Evolutionary conservation across 805 yeast genomes (phyloP), one percentile per base, ranked within the genome.

Genomic region (Spathaspora passalidarum): DNA sequence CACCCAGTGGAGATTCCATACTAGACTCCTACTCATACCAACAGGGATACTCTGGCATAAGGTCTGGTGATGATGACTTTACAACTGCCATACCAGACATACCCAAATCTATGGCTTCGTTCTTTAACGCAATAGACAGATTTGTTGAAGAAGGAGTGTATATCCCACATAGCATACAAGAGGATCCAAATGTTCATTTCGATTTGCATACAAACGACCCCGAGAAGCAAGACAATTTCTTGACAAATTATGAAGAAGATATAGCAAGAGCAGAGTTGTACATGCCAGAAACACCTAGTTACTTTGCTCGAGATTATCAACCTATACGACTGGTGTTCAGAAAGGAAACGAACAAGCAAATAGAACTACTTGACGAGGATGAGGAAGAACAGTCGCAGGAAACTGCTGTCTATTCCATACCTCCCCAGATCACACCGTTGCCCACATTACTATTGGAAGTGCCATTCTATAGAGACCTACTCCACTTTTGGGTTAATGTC

Each of bases 401-500:
- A 38, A 21, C 2, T 29, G 49, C 16, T 50, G 42, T n/a, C n/a
- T 40, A 43, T n/a, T 55, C 56, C 19, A 60, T 61, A 18, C 73
- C 76, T 1, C 68, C 67, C 0, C 63, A 53, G 54, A 47, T 70
- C 1, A 46, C 55, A n/a, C 81, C 82, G 1, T 57, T 83, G 4
- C 91, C 94, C 0, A 87, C 81, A 46, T 56, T 82, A 5, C 63
- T 86, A 11, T 59, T 76, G 14, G 73, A 78, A 44, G 84, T 81
- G 11, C 85, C 88, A 0, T 73, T 70, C 49, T 83, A 82, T 59
- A 67, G 79, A 41, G 82, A 80, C 44, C 67, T 82, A 17, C 80
- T 86, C 63, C 81, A 81, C 49, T 82, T 82, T 50, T 87, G 79
- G 70, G 63, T 80, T 7, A 70, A 80, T 42, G 77, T 79, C 11